Evolutionary conservation across 2,329 filamentous ascomycete species (phyloP), one percentile per base, ranked within the genome.

Genomic region (Colletotrichum trifolii): DNA sequence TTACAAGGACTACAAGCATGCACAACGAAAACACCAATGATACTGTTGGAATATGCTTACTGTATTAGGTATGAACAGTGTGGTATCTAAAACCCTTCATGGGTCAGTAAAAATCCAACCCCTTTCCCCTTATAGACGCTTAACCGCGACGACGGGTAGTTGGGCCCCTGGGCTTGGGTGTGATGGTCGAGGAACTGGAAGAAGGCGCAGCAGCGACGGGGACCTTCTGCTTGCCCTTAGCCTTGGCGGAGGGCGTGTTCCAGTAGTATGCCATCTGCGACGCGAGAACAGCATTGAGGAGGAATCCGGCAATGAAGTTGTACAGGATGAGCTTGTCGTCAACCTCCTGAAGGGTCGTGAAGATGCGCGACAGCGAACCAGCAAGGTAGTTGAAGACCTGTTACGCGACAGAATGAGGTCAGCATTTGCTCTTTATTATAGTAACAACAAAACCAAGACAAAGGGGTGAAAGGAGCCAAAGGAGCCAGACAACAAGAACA

Each of bases 361-460:
- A 99, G 81, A 99, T 97, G 75, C 96, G 92, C 34, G 93, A 92
- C 64, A 98, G 87, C 47, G 94, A 97, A 43, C 96, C 96, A 71
- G 90, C 85, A 73, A 99, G 92, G 80, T 97, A 99, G 84, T 97
- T 98, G 87, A 99, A 97, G 71, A 99, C 94, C 94, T 97, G 73
- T 25, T 25, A 5, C 25, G 6, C 13, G 8, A 17, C 10, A 13
- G 5, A 17, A 11, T 33, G 10, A 7, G 34, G 53, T 68, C n/a
- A 63, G 62, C 45, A 15, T 8, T 6, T 2, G 7, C n/a, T 10
- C 9, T 12, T 34, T 15, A 25, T 25, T 5, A 25, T 25, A 25
- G 25, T 25, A 25, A 25, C 25, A 25, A 25, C 25, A 5, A 25
- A 25, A 25, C 25, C 25, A 25, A 25, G 25, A 25, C 25, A 25